Base-by-base conservation (phyloP, 306 rosid genomes). In the Mucuna pruriens region DNA sequence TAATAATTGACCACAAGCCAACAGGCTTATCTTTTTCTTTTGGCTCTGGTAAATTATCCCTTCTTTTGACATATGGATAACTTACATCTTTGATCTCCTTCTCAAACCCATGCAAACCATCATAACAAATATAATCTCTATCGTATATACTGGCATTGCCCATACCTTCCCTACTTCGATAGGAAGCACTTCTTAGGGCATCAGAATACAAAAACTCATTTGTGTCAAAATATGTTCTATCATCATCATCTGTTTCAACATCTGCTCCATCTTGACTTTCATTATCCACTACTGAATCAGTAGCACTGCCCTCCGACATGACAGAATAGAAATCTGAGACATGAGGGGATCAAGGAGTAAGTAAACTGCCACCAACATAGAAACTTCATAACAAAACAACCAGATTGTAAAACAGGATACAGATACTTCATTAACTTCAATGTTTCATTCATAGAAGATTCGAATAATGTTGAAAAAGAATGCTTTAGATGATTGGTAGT, bases 1-100 rank as follows among this genome's bases (percentile, higher is more conserved):
- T 95, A 88, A 95, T 95, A 83, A 95, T 93, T 26, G 99, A 93
- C 99, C 99, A 95, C 90, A 93, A 85, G 62, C 99, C 97, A 73
- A 92, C 80, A 10, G 93, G 98, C 83, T 83, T 95, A 70, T 95
- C 99, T 82, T 92, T 95, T 83, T 95, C 99, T 81, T 90, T 95
- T 38, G 97, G 99, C 83, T 93, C 98, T 42, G 99, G 99, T 73
- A 95, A 87, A 81, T 85, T 86, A 82, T 95, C 97, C 86, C 98
- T 89, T 89, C 99, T 88, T 90, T 84, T 86, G 79, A 95, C 97
- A 80, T 49, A 86, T 57, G 98, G 98, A 88, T 93, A 93, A 64
- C 85, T 83, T 76, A 89, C 49, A 66, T 76, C 89, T 86, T 63
- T 83, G 78, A 95, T 88, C 82, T 87, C 87, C 85, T 81, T 91